Percentiles rank a stretch among this genome's conserved stretches.
phyloP scores from a whole-genome alignment of 805 yeast species.

The Komagataella pastoris region DNA sequence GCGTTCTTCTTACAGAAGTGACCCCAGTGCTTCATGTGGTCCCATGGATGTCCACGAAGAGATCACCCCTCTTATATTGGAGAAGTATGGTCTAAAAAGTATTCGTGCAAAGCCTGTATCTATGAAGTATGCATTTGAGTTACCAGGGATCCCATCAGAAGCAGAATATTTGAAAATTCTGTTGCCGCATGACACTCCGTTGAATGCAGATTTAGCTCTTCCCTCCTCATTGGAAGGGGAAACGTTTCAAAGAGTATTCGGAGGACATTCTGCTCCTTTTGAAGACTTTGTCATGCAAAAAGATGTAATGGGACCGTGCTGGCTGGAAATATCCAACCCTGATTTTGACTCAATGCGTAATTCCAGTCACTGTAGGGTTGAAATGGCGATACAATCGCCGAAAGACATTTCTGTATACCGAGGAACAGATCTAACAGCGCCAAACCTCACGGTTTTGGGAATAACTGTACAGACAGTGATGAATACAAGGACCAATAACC shows the following conservation, averaged over 20 bases:
- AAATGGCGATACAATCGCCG: slow-evolving; percentile 45
- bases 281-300: slow-evolving; percentile 78
- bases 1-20: slow-evolving; percentile 24
- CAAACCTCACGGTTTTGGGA: slow-evolving; percentile 63
- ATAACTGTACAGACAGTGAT: slow-evolving; percentile 70
- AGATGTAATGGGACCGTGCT: slow-evolving; percentile 94
- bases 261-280: slow-evolving; percentile 58
- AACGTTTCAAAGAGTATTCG: slow-evolving; percentile 70
- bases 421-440: slow-evolving; percentile 25
- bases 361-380: slow-evolving; percentile 73
- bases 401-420: slow-evolving; percentile 31
- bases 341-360: slow-evolving; percentile 45
- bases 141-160: slow-evolving; percentile 65
- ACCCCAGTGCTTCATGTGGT: slow-evolving; percentile 19
- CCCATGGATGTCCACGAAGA: slow-evolving; percentile 70
- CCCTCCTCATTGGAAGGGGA: slow-evolving; percentile 63
- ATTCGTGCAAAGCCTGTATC: slow-evolving; percentile 59
- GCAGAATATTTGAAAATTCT: slow-evolving; percentile 69
- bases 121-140: slow-evolving; percentile 82
- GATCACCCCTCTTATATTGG: slow-evolving; percentile 50
- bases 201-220: slow-evolving; percentile 28
- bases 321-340: slow-evolving; percentile 66
- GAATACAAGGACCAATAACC: slow-evolving; percentile 62
- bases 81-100: slow-evolving; percentile 44
- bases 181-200: slow-evolving; percentile 61